A percentile compares a stretch with the other conserved stretches of the same genome.
phyloP scores from a whole-genome alignment of 1,284 basidiomycete species.

The Sanghuangporus weigelae region DNA sequence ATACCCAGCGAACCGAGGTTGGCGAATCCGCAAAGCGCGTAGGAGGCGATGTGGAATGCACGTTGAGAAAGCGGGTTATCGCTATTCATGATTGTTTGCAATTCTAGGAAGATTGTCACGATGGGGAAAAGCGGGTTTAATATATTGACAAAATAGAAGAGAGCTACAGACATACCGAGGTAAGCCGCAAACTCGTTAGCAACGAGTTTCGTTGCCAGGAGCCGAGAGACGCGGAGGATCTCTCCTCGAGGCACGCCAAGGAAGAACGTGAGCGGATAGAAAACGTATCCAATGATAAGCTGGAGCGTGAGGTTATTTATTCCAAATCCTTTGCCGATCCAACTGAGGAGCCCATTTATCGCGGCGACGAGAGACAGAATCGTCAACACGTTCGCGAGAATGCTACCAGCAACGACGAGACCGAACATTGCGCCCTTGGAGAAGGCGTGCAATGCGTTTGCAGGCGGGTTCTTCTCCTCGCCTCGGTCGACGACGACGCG shows the following conservation, averaged over 20 bases:
- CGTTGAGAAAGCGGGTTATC: conserved; percentile 59
- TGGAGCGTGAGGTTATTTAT: conserved; percentile 80
- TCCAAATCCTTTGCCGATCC: conserved; percentile 84
- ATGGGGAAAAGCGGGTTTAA: not conserved
- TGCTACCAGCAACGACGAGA: conserved; percentile 80
- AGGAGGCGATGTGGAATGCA: conserved; percentile 74
- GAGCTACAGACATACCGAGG: conserved; percentile 30
- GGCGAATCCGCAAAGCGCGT: conserved; percentile 87
- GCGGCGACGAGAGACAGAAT: conserved; percentile 76
- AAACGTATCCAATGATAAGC: conserved; percentile 80
- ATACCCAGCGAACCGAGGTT: conserved; percentile 86
- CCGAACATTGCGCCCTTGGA: conserved; percentile 84
- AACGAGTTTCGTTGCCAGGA: conserved; percentile 84
- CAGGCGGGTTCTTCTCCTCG: conserved; percentile 48
- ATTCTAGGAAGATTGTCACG: conserved; percentile 27
- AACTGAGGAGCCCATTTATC: conserved; percentile 84
- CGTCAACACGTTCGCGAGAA: conserved; percentile 76
- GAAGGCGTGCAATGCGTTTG: conserved; percentile 85
- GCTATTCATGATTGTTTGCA: conserved; percentile 47
- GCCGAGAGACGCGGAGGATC: conserved; percentile 69
- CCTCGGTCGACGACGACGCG: conserved; percentile 76
- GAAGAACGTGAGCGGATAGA: conserved; percentile 86
- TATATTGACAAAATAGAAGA: not conserved
- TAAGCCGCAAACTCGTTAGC: conserved; percentile 89
- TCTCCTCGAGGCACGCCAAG: conserved; percentile 71